A percentile compares a stretch with the other conserved stretches of the same genome.
Conservation (phyloP, 495 filamentous ascomycete genomes). For the Trypethelium eluteriae region DNA sequence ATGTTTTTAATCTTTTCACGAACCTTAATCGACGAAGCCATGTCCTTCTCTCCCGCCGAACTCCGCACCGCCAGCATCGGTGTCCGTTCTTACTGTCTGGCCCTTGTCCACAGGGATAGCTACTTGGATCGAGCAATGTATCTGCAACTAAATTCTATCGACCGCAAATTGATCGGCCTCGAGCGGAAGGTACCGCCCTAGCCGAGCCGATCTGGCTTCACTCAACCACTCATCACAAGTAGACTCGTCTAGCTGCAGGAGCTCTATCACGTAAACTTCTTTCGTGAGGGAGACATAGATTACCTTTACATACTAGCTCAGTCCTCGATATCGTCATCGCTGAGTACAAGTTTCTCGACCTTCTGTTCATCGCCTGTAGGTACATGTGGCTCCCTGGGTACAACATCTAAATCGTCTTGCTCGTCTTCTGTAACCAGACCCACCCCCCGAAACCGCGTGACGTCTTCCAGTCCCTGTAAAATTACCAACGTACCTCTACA, state of each 20-base stretch:
- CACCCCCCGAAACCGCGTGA: conserved; percentile 59
- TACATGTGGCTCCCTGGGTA: conserved; percentile 35
- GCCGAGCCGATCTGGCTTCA: no score
- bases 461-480: conserved; percentile 50
- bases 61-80: no score
- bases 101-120: background rate
- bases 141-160: conserved; percentile 1
- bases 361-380: conserved; percentile 34
- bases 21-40: no score
- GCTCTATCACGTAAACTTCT: background rate
- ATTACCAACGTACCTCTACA: conserved; percentile 24
- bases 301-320: background rate
- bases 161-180: background rate
- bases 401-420: conserved; percentile 19
- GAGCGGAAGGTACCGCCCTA: background rate
- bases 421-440: conserved; percentile 24
- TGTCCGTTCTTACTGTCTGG: no score
- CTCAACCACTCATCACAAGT: no score
- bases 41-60: no score
- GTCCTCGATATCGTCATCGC: conserved; percentile 96
- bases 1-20: no score
- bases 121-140: background rate
- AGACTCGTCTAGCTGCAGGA: background rate
- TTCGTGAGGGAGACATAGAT: background rate
- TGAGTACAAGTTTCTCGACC: conserved; percentile 63